Evolutionary conservation across 257 asterid species (phyloP), one percentile per base, ranked within the genome.

Genomic region (Nicotiana sylvestris): DNA sequence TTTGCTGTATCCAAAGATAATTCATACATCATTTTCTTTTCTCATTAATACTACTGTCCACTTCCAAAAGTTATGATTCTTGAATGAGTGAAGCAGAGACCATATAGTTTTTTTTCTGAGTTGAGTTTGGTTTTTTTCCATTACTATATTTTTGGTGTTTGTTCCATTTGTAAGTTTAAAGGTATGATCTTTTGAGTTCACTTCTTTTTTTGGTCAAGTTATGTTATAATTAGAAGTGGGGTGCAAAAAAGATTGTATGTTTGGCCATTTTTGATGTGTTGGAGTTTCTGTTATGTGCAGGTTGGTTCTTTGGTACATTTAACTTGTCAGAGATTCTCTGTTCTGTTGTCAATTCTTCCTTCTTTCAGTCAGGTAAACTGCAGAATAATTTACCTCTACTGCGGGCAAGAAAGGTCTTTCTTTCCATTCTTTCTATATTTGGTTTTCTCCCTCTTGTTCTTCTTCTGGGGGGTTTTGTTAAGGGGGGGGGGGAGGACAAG

Each of bases 1-100:
- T 46, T 72, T 72, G 60, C 8, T 72, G 80, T 76, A 76, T 76
- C 46, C 80, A 76, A 65, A 25, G 74, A 81, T 49, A 65, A 66
- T 81, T 46, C 77, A 62, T 2, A 25, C 27, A 15, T 66, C 78
- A 65, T 51, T 66, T 32, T 81, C 66, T 72, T 55, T 43, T 33
- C 12, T 13, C 76, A 57, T 66, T 80, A 66, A 62, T 81, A 53
- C 37, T 72, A 43, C 21, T 21, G 64, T 49, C 80, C 66, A 66
- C 33, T 60, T 30, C 76, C 56, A 51, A 53, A 81, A 81, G 13
- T 66, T 78, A 69, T 81, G 29, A 65, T 49, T 81, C 77, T 66
- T 81, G 29, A 81, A 62, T 27, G 27, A 65, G 61, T 35, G 60
- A 80, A 80, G 27, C 49, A 62, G 10, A 25, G 9, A 4, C 61